Evolutionary conservation across 1,284 basidiomycete genomes (phyloP).

Genomic region (Sanghuangporus baumii): DNA sequence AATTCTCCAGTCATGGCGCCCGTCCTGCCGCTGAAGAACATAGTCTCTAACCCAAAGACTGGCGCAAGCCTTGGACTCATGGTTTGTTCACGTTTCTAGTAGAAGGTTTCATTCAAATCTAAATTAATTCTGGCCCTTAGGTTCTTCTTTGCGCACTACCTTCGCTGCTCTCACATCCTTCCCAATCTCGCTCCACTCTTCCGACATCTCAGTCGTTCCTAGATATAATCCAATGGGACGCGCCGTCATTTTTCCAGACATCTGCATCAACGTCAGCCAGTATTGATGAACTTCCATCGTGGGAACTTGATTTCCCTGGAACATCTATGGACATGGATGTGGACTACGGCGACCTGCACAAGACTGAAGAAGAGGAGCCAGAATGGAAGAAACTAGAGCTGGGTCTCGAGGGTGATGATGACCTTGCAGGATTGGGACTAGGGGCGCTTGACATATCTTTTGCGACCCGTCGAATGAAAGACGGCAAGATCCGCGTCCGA

Average conservation of each 20-base stretch:
- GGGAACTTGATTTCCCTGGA: slow-evolving; percentile 53
- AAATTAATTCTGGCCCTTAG: slow-evolving; percentile 29
- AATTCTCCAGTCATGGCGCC: slow-evolving; percentile 3
- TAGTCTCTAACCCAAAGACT: slow-evolving; percentile 32
- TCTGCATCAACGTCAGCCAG: slow-evolving; percentile 22
- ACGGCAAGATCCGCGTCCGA: slow-evolving; percentile 67
- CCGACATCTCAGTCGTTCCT: slow-evolving; percentile 45
- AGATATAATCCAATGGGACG: slow-evolving; percentile 5
- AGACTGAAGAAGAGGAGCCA: background rate
- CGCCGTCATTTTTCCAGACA: slow-evolving; percentile 32
- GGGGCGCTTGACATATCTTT: slow-evolving; percentile 67
- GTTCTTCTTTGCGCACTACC: slow-evolving; percentile 69
- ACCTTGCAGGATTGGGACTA: slow-evolving; percentile 41
- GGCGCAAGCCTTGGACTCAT: slow-evolving; percentile 64
- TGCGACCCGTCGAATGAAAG: slow-evolving; percentile 53
- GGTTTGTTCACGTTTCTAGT: slow-evolving; percentile 38
- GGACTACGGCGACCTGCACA: slow-evolving; percentile 23
- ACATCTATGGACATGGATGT: slow-evolving; percentile 47
- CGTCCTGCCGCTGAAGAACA: slow-evolving; percentile 2
- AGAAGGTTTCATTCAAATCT: background rate
- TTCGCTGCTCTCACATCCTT: slow-evolving; percentile 61
- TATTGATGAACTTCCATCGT: slow-evolving; percentile 15
- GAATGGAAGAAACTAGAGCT: slow-evolving; percentile 47
- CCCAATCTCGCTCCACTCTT: slow-evolving; percentile 32
- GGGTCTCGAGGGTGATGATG: slow-evolving; percentile 29